Conservation (phyloP, 331 rosid species). For the Saraca asoca region DNA sequence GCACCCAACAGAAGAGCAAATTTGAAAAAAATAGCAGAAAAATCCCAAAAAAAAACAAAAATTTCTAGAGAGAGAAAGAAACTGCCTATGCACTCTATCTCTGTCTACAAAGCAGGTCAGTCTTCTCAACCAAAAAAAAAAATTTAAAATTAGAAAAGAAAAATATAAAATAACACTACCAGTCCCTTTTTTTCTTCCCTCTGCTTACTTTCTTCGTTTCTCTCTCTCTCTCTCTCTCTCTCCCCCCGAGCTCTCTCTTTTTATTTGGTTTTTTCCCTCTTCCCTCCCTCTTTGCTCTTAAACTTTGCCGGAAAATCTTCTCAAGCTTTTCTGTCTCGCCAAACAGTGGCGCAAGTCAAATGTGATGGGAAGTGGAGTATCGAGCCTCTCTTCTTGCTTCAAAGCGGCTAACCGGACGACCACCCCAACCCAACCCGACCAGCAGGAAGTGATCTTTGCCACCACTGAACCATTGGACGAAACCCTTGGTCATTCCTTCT, state of each 20-base stretch:
- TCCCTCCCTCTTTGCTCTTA: not conserved
- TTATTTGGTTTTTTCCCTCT: constrained; percentile 1
- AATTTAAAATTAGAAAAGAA: not conserved
- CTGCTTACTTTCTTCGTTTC: constrained; percentile 25
- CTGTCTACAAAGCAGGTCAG: constrained; percentile 37
- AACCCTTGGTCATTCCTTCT: constrained; percentile 98
- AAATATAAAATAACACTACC: constrained; percentile 15
- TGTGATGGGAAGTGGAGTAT: constrained; percentile 92
- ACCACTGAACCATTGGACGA: constrained; percentile 73
- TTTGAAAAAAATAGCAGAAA: constrained; percentile 14
- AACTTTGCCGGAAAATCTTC: constrained; percentile 52
- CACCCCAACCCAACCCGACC: constrained; percentile 30
- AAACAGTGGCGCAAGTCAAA: constrained; percentile 57
- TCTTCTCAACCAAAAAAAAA: constrained; percentile 20
- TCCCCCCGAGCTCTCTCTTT: not conserved
- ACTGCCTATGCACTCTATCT: constrained; percentile 19
- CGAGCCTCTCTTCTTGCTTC: constrained; percentile 68
- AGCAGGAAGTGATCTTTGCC: constrained; percentile 58
- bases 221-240: not conserved
- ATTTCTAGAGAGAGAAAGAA: constrained; percentile 2
- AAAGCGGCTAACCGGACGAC: constrained; percentile 50
- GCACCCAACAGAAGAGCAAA: constrained; percentile 36
- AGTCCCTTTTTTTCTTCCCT: constrained; percentile 3
- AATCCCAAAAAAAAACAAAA: not conserved
- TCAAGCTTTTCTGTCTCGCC: constrained; percentile 41